Base-by-base conservation (phyloP, 805 yeast genomes). In the Kazachstania africana region DNA sequence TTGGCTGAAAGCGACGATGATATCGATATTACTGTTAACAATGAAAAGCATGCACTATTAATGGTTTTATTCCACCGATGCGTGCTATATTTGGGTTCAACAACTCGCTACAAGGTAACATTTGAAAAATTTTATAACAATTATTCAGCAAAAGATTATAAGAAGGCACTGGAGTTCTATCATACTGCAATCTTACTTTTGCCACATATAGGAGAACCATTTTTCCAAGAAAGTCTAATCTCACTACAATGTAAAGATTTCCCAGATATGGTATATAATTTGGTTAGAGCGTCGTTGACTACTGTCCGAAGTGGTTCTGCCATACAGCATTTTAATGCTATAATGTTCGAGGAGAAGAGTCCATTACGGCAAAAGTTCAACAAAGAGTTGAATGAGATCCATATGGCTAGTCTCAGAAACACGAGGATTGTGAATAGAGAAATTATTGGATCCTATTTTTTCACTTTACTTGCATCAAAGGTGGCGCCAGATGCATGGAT, bases 391-490 rank as follows among this genome's bases (percentile, higher is more conserved):
- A n/a, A n/a, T n/a, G n/a, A n/a, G n/a, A n/a, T n/a, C n/a, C n/a
- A n/a, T n/a, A n/a, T n/a, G n/a, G n/a, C n/a, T n/a, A n/a, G n/a
- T n/a, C n/a, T n/a, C n/a, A n/a, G n/a, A n/a, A n/a, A n/a, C n/a
- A n/a, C 41, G 2, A 44, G 39, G 22, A 44, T 49, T 22, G 45
- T 49, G 4, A 50, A 54, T 34, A 50, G 45, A 29, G 59, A 53
- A 38, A 44, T 56, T 16, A 48, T 53, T 29, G 57, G 50, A 36
- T 48, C 36, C 24, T 55, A 50, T 28, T 53, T 50, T 25, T 31
- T 52, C 24, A 50, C 47, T 5, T 34, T 53, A 34, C 43, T 52
- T 36, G 56, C 22, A 8, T 27, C 16, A 9, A 16, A 18, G n/a
- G n/a, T 16, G 12, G 12, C n/a, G 5, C 29, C 29, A 16, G 19